Conservation (phyloP, 2,329 filamentous ascomycete genomes). For the Parafenestella ontariensis region DNA sequence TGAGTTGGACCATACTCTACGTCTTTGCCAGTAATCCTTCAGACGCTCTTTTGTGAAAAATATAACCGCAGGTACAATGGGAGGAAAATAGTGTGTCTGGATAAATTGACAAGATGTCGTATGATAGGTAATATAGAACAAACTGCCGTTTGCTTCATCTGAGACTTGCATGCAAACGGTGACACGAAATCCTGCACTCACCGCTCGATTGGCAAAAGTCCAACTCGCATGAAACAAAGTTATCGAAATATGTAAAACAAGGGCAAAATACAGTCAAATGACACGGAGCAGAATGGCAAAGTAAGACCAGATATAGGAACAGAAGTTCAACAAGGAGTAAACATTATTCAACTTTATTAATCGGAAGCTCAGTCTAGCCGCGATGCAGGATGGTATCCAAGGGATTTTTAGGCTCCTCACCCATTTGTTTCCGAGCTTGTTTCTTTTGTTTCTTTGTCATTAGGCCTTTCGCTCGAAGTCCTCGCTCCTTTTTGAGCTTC, state of each 20-base stretch:
- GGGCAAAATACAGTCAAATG: background rate
- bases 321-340: background rate
- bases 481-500: constrained; percentile 57
- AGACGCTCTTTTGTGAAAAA: too few species aligned
- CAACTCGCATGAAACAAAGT: too few species aligned
- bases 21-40: too few species aligned
- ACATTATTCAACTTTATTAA: constrained; percentile 1
- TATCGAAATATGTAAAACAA: background rate
- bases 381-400: constrained; percentile 36
- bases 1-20: too few species aligned
- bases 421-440: constrained; percentile 25
- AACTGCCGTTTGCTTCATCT: too few species aligned
- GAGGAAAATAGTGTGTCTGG: too few species aligned
- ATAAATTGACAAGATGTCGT: too few species aligned
- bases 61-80: too few species aligned
- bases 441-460: constrained; percentile 35
- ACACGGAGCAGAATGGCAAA: background rate
- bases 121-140: too few species aligned
- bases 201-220: too few species aligned
- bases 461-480: constrained; percentile 38
- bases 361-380: constrained; percentile 16
- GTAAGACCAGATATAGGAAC: background rate
- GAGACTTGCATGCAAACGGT: too few species aligned
- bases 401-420: constrained; percentile 32
- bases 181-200: too few species aligned